phyloP scores from a whole-genome alignment of 495 filamentous ascomycete genomes.

The Penicillium dipodomyicola region DNA sequence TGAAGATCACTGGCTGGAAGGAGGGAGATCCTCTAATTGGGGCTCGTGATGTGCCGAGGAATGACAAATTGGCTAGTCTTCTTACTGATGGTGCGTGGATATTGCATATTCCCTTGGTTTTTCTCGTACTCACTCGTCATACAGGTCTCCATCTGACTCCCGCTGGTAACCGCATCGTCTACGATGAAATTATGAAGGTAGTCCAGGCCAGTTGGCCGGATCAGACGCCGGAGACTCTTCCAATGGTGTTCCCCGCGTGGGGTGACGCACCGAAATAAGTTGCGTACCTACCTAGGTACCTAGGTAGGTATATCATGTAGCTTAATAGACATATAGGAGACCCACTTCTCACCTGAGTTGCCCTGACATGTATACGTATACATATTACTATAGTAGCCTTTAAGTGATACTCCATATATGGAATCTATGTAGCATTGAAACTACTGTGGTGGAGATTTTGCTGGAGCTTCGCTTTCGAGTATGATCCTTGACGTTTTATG shows the following conservation, averaged over 20 bases:
- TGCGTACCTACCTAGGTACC: too few relatives aligned
- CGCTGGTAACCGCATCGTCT: conserved; percentile 58
- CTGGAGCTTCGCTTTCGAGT: too few relatives aligned
- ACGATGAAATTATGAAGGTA: conserved; percentile 50
- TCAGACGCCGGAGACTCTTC: conserved; percentile 51
- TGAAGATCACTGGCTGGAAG: conserved; percentile 64
- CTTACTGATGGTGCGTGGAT: conserved; percentile 56
- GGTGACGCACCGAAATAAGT: conserved; percentile 45
- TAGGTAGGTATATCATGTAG: too few relatives aligned
- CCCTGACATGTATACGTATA: too few relatives aligned
- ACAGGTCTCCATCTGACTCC: conserved; percentile 65
- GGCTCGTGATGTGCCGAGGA: conserved; percentile 48
- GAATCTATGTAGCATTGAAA: too few relatives aligned
- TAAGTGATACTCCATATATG: too few relatives aligned
- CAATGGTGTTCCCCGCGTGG: conserved; percentile 55
- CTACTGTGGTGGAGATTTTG: too few relatives aligned
- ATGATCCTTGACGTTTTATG: too few relatives aligned
- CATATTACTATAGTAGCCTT: too few relatives aligned
- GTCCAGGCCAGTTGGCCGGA: conserved; percentile 59
- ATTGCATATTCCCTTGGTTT: not conserved
- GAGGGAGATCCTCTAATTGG: conserved; percentile 53
- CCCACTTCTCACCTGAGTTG: too few relatives aligned
- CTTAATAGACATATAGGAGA: too few relatives aligned
- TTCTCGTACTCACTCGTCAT: conserved; percentile 12
- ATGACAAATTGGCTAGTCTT: conserved; percentile 47